Conservation (phyloP, 176 grass and related monocot species). For the Musa beccarii region DNA sequence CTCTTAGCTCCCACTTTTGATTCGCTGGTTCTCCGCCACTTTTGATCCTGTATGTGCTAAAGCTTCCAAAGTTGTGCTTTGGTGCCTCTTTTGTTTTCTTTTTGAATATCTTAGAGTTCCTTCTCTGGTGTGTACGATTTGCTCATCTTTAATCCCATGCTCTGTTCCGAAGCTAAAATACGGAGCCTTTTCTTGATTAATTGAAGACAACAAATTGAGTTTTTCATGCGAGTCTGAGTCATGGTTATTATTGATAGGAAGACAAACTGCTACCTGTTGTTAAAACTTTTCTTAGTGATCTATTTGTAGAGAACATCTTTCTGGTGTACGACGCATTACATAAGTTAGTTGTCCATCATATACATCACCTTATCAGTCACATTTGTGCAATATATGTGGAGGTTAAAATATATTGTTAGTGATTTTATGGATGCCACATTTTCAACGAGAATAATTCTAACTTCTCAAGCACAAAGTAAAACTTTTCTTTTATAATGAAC, state of each 20-base stretch:
- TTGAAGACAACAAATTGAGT: background rate
- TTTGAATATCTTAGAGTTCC: background rate
- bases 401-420: too few relatives aligned
- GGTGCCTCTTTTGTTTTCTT: background rate
- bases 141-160: background rate
- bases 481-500: too few relatives aligned
- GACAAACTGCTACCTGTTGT: background rate
- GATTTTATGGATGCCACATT: too few relatives aligned
- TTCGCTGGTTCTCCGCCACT: background rate
- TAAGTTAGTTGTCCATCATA: too few relatives aligned
- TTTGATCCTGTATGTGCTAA: background rate
- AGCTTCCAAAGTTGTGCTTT: background rate
- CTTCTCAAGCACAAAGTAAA: too few relatives aligned
- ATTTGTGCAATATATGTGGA: too few relatives aligned
- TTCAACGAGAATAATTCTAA: too few relatives aligned
- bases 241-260: background rate
- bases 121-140: background rate
- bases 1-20: slow-evolving; percentile 13
- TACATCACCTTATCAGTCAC: too few relatives aligned
- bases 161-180: background rate
- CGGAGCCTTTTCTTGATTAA: background rate
- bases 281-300: background rate
- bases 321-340: too few relatives aligned
- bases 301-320: too few relatives aligned
- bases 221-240: background rate